Base-by-base conservation (phyloP, 257 asterid genomes). In the Nemophila menziesii region DNA sequence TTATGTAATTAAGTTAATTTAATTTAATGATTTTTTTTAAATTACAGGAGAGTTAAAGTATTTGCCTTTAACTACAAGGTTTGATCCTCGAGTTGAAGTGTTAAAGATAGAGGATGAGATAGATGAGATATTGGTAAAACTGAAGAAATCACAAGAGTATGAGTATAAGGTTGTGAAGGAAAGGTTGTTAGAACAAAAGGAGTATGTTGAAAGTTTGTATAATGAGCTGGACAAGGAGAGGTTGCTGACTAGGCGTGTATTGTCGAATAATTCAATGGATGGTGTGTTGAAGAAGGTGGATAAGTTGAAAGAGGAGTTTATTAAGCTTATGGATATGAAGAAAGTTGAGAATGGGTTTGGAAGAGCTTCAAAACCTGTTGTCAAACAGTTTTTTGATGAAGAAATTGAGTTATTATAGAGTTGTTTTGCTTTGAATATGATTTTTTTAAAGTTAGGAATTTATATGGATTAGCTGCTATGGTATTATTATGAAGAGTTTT, bases 291-390 rank as follows among this genome's bases (percentile, higher is more conserved):
- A 26, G 33, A 62, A 75, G 63, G 51, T 70, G 15, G 62, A 69
- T 16, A 73, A 66, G 67, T 44, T 80, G 39, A 74, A 77, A 41
- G 55, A 38, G 53, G 82, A 77, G 60, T 58, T 72, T 1, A 20
- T 46, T 42, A 66, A 51, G 45, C 78, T 84, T 26, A 63, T 62
- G 55, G 90, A 68, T 47, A 80, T 80, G 92, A 67, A 66, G 48
- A 68, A 56, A 48, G 83, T 74, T 27, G 69, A 75, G 1, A 74
- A 74, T 40, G 94, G 94, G 49, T 83, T 79, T 16, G 94, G 87
- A 54, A 68, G 70, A 50, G 70, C 78, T 60, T 56, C 87, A 22
- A 66, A 65, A 47, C 62, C 27, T 15, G 71, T 64, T 48, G 87
- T 79, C 40, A 48, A 65, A 60, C 77, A 77, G 37, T 74, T 63